Evolutionary conservation across 345 rosid species (phyloP).

Genomic region (Draba incana): DNA sequence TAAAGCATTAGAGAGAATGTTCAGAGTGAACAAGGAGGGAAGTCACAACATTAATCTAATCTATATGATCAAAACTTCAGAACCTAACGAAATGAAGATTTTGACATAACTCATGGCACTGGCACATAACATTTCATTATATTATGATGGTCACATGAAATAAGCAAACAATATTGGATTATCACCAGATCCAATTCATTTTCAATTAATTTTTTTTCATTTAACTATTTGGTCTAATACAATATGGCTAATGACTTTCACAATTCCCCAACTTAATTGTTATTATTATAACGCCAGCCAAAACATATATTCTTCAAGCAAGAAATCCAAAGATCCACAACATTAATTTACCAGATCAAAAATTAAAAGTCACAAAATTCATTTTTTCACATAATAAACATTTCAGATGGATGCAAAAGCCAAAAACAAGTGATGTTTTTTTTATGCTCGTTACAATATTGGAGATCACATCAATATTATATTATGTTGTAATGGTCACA

Average conservation of each 20-base stretch:
- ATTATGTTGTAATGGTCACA: neutral
- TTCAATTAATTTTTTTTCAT: neutral
- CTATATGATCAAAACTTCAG: neutral
- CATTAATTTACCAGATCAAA: neutral
- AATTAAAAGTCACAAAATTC: neutral
- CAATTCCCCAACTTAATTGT: neutral
- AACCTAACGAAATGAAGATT: neutral
- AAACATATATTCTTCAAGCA: conserved; percentile 5
- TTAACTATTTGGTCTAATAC: neutral
- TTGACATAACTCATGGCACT: neutral
- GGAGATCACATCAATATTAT: neutral
- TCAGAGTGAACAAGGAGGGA: neutral
- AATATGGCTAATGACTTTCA: neutral
- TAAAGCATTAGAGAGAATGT: neutral
- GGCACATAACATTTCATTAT: neutral
- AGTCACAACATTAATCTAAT: conserved; percentile 3
- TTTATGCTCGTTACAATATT: neutral
- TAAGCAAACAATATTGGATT: neutral
- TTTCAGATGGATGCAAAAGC: neutral
- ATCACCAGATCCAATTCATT: neutral
- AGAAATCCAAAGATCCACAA: conserved; percentile 23
- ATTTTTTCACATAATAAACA: neutral
- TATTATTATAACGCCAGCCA: conserved; percentile 5
- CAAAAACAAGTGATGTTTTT: too few species aligned
- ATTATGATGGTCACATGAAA: neutral